Base-by-base conservation (phyloP, 2,329 filamentous ascomycete species). In the Verticillium tricorpus region DNA sequence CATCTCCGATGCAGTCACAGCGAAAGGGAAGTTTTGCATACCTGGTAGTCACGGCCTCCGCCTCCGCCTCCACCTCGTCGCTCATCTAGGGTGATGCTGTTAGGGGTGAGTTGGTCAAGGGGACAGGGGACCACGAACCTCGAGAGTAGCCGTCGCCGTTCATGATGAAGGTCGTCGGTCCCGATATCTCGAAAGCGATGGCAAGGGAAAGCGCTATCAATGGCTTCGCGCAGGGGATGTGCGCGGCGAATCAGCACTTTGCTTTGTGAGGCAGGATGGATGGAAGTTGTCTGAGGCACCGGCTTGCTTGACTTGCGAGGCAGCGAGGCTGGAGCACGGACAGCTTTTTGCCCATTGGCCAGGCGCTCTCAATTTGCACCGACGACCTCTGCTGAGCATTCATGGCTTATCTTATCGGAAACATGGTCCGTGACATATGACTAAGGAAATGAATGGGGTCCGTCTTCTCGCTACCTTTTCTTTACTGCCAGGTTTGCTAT, bases 81-180 rank as follows among this genome's bases (percentile, higher is more conserved):
- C 31, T 31, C 40, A 15, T 65, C 60, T 45, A 50, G 25, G n/a
- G 11, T 50, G 25, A 59, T 11, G 15, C n/a, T 57, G 61, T 66
- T 63, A 66, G 63, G 11, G 37, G 57, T 45, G 35, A 40, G 57
- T 14, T 31, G 35, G 15, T 19, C 35, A n/a, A 31, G 32, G 14
- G 25, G 54, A 19, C 54, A 11, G 22, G 12, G 28, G 31, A 34
- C 15, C 22, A 65, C 63, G 58, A 61, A 66, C 64, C 64, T 39
- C 64, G 64, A 60, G 64, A 65, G 45, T 66, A 66, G 58, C 58
- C 61, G 50, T 66, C 64, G 60, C 64, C 64, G 64, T 66, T 66
- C 64, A 66, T 66, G 50, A 40, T 63, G 59, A 58, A 60, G 37
- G 58, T 32, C 45, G 45, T 52, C 45, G 45, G 45, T 52, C 39